Percentiles rank a stretch among this genome's conserved stretches.
These are phyloP conservation scores for Trichoderma sp. DNA, from an alignment of 2,329 filamentous ascomycete genomes.

Conservation along the genomic window DNA sequence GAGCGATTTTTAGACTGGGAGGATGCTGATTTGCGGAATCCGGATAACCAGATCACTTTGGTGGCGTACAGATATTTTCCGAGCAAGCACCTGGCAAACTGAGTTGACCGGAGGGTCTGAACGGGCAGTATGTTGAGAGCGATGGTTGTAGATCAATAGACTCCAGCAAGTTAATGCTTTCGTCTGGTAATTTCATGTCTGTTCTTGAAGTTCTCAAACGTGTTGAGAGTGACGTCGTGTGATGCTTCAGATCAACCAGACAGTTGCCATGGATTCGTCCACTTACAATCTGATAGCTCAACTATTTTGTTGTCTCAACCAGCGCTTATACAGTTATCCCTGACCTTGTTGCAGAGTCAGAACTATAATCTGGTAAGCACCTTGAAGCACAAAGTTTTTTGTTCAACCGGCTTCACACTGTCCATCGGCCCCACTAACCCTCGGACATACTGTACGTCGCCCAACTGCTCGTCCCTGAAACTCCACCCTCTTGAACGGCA, in stretches of 20 bases:
- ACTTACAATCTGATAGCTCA: neutral
- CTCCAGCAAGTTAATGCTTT: neutral
- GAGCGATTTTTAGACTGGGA: conserved; percentile 43
- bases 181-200: neutral
- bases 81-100: neutral
- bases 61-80: neutral
- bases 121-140: neutral
- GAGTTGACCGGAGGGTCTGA: accelerated
- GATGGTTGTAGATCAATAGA: neutral
- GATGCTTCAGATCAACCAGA: neutral
- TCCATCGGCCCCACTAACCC: neutral
- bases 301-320: neutral
- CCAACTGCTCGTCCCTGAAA: neutral
- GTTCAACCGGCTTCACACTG: neutral
- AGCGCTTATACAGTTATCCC: neutral
- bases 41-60: neutral
- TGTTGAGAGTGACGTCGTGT: neutral
- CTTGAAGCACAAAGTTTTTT: neutral
- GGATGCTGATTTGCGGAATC: conserved; percentile 30
- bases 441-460: neutral
- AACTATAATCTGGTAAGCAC: neutral
- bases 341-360: neutral
- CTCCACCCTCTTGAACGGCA: neutral
- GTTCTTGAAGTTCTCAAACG: neutral
- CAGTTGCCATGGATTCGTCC: neutral